These are phyloP conservation scores for Liriodendron chinense DNA, from an alignment of 164 flowering plant species.

Conservation along the genomic window DNA sequence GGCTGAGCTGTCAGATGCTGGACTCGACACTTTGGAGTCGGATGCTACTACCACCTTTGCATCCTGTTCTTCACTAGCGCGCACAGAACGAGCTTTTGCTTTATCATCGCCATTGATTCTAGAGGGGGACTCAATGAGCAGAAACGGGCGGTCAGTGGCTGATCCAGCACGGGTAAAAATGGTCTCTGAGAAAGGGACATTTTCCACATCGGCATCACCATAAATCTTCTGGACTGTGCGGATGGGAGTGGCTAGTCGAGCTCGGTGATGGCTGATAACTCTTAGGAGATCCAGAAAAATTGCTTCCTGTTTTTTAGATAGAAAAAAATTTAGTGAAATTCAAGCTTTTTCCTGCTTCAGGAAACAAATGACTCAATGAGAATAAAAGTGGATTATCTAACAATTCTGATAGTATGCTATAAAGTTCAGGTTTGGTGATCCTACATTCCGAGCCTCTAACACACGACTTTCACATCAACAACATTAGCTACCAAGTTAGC, in stretches of 20 bases:
- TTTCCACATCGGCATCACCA: constrained; percentile 52
- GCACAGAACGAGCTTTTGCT: constrained; percentile 39
- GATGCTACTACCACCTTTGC: constrained; percentile 11
- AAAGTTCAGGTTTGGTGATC: too few relatives aligned
- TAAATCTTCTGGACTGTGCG: constrained; percentile 86
- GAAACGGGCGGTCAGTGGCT: constrained; percentile 29
- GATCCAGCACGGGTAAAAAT: constrained; percentile 29
- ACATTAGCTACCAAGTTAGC: too few relatives aligned
- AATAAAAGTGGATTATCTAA: too few relatives aligned
- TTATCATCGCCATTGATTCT: constrained; percentile 49
- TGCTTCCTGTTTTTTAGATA: constrained; percentile 59
- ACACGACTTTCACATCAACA: too few relatives aligned
- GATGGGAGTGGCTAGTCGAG: constrained; percentile 93
- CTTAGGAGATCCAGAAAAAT: constrained; percentile 88
- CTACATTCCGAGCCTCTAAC: too few relatives aligned
- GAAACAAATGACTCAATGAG: too few relatives aligned
- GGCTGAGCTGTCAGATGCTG: constrained; percentile 14
- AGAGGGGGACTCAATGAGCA: constrained; percentile 56
- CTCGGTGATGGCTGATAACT: constrained; percentile 93
- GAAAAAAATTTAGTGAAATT: constrained; percentile 6
- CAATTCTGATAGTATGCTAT: too few relatives aligned
- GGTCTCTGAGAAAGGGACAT: constrained; percentile 48
- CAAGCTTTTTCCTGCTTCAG: too few relatives aligned
- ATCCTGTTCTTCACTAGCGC: constrained; percentile 44
- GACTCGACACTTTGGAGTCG: constrained; percentile 9